These are phyloP conservation scores for Myriosclerotinia curreyana DNA, from an alignment of 2,329 filamentous ascomycete genomes.

Conservation along the genomic window DNA sequence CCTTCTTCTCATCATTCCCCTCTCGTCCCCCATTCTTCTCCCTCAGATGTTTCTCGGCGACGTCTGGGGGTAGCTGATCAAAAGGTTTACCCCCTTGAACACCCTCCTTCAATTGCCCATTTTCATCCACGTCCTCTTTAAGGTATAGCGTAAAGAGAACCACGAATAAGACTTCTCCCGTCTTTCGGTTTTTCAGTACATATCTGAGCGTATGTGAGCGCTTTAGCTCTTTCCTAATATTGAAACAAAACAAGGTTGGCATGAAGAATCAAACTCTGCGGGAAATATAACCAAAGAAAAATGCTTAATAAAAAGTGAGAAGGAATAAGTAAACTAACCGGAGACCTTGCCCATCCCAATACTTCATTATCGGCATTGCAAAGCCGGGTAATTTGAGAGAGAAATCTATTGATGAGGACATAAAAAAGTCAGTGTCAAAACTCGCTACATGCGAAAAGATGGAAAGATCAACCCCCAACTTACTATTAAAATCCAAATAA, in stretches of 20 bases:
- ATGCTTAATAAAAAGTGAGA: not conserved
- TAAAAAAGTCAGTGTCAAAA: not conserved
- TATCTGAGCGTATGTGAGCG: constrained; percentile 88
- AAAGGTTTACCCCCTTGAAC: constrained; percentile 37
- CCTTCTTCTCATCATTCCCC: constrained; percentile 19
- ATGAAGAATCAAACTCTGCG: constrained; percentile 11
- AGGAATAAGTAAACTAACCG: constrained; percentile 51
- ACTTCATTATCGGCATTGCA: constrained; percentile 68
- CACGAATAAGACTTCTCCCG: constrained; percentile 73
- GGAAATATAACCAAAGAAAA: not conserved
- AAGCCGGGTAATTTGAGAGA: constrained; percentile 70
- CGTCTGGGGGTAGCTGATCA: constrained; percentile 22
- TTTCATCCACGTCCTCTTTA: constrained; percentile 61
- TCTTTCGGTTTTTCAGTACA: constrained; percentile 77
- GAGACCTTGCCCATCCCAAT: constrained; percentile 76
- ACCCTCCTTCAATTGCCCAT: constrained; percentile 51
- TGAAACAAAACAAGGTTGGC: constrained; percentile 28
- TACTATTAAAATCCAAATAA: constrained; percentile 81
- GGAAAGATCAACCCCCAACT: constrained; percentile 24
- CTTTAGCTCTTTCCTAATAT: constrained; percentile 35
- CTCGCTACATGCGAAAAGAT: not conserved
- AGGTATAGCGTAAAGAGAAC: constrained; percentile 76
- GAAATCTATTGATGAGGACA: constrained; percentile 50
- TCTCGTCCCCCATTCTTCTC: constrained; percentile 24
- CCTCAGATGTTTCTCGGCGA: constrained; percentile 25